Evolutionary conservation across 2,329 filamentous ascomycete genomes (phyloP).

Genomic region (Aspergillus pseudoterreus): DNA sequence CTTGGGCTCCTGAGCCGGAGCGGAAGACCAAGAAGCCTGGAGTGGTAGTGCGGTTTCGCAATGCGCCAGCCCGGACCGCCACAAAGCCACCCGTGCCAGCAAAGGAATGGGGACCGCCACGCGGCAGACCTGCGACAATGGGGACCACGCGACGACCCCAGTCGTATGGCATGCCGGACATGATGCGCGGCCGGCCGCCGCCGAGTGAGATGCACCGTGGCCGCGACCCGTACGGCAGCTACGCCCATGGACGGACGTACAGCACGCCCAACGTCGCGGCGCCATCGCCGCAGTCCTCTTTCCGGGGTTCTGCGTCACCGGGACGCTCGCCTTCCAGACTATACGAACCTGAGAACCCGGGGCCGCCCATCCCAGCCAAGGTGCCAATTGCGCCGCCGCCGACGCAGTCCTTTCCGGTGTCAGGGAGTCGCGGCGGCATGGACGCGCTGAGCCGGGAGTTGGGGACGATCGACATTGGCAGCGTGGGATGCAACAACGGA

Average conservation of each 20-base stretch:
- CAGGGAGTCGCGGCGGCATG: slow-evolving; percentile 30
- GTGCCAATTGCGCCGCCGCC: slow-evolving; percentile 35
- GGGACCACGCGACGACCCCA: slow-evolving; percentile 8
- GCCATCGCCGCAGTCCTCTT: slow-evolving; percentile 19
- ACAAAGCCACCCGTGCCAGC: slow-evolving; percentile 13
- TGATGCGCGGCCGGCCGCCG: not conserved
- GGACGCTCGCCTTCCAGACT: slow-evolving; percentile 21
- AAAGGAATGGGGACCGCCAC: slow-evolving; percentile 6
- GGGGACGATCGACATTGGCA: slow-evolving; percentile 48
- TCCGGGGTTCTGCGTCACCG: slow-evolving; percentile 13
- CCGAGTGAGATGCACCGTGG: slow-evolving; percentile 15
- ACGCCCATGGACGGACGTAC: slow-evolving; percentile 19
- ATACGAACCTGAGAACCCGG: slow-evolving; percentile 27
- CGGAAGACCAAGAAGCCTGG: slow-evolving; percentile 51
- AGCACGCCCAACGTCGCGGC: slow-evolving; percentile 21
- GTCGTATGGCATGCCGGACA: slow-evolving; percentile 8
- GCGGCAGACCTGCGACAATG: not conserved
- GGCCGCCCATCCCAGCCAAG: slow-evolving; percentile 42
- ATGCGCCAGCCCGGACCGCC: slow-evolving; percentile 30
- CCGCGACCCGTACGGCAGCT: slow-evolving; percentile 16
- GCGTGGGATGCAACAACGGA: slow-evolving; percentile 26
- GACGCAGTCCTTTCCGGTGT: slow-evolving; percentile 27
- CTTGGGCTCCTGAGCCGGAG: slow-evolving; percentile 65
- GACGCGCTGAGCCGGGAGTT: slow-evolving; percentile 57
- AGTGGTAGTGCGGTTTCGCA: slow-evolving; percentile 46